Evolutionary conservation across 164 flowering plant genomes (phyloP).

Genomic region (Aristolochia contorta): DNA sequence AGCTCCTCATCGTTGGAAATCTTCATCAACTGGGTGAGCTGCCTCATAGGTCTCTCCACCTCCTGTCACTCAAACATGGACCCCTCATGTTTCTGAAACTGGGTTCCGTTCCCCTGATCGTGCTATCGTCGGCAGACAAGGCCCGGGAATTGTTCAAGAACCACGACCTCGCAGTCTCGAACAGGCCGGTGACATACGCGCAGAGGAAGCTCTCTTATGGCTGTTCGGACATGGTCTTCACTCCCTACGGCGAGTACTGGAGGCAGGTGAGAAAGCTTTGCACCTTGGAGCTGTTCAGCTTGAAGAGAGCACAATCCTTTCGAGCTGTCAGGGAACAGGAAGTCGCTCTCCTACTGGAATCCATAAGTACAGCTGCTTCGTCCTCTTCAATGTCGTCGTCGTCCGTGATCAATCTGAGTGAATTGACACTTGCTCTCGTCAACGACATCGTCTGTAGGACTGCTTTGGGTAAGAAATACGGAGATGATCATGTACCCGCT

Average conservation of each 20-base stretch:
- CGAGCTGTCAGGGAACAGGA: slow-evolving; percentile 26
- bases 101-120: slow-evolving; percentile 19
- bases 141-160: slow-evolving; percentile 17
- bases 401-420: slow-evolving; percentile 9
- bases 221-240: slow-evolving; percentile 12
- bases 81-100: slow-evolving; percentile 24
- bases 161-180: slow-evolving; percentile 21
- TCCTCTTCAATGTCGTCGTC: too few relatives aligned
- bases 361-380: slow-evolving; percentile 4
- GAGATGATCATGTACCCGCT: neutral
- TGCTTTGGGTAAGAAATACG: slow-evolving; percentile 13
- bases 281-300: slow-evolving; percentile 19
- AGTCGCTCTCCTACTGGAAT: slow-evolving; percentile 8
- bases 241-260: slow-evolving; percentile 28
- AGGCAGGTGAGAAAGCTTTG: slow-evolving; percentile 25
- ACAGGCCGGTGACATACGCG: slow-evolving; percentile 15
- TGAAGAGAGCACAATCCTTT: slow-evolving; percentile 22
- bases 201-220: slow-evolving; percentile 16
- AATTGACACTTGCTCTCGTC: slow-evolving; percentile 7
- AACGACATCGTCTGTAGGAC: slow-evolving; percentile 10
- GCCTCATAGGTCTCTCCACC: slow-evolving; percentile 9
- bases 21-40: slow-evolving; percentile 10
- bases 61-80: slow-evolving; percentile 16
- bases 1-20: slow-evolving; percentile 16
- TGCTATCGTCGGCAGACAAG: slow-evolving; percentile 19